These are phyloP conservation scores for Cladosporium cucumerinum DNA, from an alignment of 2,329 filamentous ascomycete species.

Conservation along the genomic window DNA sequence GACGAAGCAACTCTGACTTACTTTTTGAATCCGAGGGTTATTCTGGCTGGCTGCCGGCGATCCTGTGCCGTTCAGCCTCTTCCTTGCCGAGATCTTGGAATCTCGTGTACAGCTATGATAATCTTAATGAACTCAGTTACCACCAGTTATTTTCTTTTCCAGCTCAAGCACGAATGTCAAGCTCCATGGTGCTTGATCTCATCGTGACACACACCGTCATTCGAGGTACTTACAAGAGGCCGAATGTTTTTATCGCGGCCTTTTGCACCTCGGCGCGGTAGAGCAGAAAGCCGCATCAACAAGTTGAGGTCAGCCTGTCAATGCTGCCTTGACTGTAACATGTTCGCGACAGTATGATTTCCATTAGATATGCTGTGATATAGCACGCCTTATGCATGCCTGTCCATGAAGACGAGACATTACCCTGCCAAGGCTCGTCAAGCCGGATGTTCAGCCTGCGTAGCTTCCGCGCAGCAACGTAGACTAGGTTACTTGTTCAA, in stretches of 20 bases:
- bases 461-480: slow-evolving; percentile 4
- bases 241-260: slow-evolving; percentile 21
- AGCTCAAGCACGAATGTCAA: background rate
- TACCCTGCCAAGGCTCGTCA: background rate
- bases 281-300: slow-evolving; percentile 30
- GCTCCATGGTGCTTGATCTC: background rate
- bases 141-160: background rate
- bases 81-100: background rate
- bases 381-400: background rate
- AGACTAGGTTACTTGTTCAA: background rate
- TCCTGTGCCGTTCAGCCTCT: slow-evolving; percentile 5
- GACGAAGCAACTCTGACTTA: slow-evolving; percentile 89
- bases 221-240: slow-evolving; percentile 21
- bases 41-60: slow-evolving; percentile 11
- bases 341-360: background rate
- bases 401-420: background rate
- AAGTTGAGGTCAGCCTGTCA: slow-evolving; percentile 27
- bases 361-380: background rate
- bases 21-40: slow-evolving; percentile 10
- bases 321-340: slow-evolving; percentile 35
- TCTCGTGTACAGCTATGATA: slow-evolving; percentile 4
- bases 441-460: background rate
- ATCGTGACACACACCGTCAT: slow-evolving; percentile 5
- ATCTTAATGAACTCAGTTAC: slow-evolving; percentile 1
- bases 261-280: slow-evolving; percentile 30